These are phyloP conservation scores for Echinochloa phyllopogon DNA, from an alignment of 176 grass and related monocot genomes.

Conservation along the genomic window DNA sequence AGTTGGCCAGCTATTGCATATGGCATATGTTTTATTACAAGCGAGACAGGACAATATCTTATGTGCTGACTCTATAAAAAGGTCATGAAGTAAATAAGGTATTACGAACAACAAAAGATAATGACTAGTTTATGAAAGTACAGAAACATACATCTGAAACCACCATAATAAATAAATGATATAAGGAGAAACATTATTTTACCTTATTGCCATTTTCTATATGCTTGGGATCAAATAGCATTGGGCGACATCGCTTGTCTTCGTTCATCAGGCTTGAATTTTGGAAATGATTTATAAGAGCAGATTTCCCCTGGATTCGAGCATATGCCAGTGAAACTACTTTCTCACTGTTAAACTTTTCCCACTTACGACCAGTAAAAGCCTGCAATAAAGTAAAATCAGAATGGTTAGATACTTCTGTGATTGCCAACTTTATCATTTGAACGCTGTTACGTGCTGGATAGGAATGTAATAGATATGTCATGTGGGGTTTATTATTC, in stretches of 20 bases:
- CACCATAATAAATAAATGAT: slow-evolving; percentile 2
- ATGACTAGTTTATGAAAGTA: neutral
- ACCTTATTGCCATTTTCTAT: slow-evolving; percentile 33
- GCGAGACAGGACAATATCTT: neutral
- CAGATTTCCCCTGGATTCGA: slow-evolving; percentile 51
- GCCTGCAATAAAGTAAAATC: slow-evolving; percentile 31
- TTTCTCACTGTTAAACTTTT: slow-evolving; percentile 56
- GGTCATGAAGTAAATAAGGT: neutral
- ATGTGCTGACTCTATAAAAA: neutral
- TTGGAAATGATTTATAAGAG: slow-evolving; percentile 44
- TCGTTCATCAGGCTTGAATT: slow-evolving; percentile 17
- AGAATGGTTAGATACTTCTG: neutral
- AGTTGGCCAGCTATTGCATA: neutral
- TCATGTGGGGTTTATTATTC: neutral
- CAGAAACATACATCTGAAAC: neutral
- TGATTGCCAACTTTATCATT: slow-evolving; percentile 9
- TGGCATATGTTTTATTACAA: neutral
- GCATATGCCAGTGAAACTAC: slow-evolving; percentile 61
- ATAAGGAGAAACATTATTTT: slow-evolving; percentile 13
- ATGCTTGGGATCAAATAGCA: slow-evolving; percentile 46
- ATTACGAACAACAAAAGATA: neutral
- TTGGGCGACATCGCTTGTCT: slow-evolving; percentile 52
- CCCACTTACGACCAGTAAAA: slow-evolving; percentile 54
- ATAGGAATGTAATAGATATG: neutral
- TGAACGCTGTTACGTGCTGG: neutral